Base-by-base conservation (phyloP, 805 yeast species). In the Crinitomyces ghanaensis region DNA sequence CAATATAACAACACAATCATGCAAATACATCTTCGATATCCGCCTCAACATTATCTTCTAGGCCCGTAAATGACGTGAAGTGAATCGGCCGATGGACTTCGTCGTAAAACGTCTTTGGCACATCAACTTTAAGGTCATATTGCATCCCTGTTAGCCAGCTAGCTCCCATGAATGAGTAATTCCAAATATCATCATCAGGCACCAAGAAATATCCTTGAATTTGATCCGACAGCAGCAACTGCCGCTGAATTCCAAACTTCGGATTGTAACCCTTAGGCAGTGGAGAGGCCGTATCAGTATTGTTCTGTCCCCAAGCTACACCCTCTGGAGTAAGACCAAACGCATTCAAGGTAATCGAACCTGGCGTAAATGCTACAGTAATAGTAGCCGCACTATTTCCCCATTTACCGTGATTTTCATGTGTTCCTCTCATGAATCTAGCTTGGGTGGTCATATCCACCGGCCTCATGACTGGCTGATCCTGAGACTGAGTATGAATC, bases 11-110 rank as follows among this genome's bases (percentile, higher is more conserved):
- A 4, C 9, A 16, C 20, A 8, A n/a, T 32, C 40, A 72, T 12
- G 69, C 69, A 51, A 78, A 74, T 5, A 72, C 69, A 52, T 76
- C 76, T 41, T 74, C 76, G 53, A 71, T 76, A 22, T 72, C 79
- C 6, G 81, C 81, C 12, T 60, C 72, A 8, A 39, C 34, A 6
- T 39, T 33, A 15, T 54, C 57, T 13, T 67, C 73, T 30, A 81
- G 53, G 38, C 74, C 80, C 36, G 66, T 72, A 51, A 88, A 84
- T 4, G 75, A 68, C 31, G 73, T 62, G 59, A 91, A 91, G 56
- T 91, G 98, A 19, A 74, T 65, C 2, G 95, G 91, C 30, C 98
- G 75, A 50, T 91, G 98, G 22, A 72, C 51, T 45, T 81, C 93
- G 50, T 83, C 78, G 56, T 84, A 91, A 50, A 77, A 91, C 5